phyloP scores from a whole-genome alignment of 768 basidiomycete species.

The Fistulinella prunicolor region DNA sequence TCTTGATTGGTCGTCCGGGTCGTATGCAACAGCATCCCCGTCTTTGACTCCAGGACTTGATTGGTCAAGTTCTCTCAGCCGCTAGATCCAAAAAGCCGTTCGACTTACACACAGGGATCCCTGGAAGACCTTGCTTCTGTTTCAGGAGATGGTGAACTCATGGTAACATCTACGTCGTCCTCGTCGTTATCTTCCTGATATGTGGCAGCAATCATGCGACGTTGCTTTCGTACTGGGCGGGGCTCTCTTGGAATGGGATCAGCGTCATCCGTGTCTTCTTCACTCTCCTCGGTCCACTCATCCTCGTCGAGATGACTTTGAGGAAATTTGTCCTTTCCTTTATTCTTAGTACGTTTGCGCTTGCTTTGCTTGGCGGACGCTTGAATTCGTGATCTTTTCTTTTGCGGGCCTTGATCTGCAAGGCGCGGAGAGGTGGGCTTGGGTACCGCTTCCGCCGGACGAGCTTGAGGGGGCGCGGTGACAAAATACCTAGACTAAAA shows the following conservation, averaged over 20 bases:
- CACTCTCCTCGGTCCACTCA: constrained; percentile 17
- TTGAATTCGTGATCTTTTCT: constrained; percentile 22
- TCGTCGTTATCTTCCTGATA: constrained; percentile 28
- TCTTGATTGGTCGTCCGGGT: not conserved
- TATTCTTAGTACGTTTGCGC: constrained; percentile 39
- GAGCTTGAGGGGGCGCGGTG: constrained; percentile 22
- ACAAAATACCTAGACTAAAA: constrained; percentile 43
- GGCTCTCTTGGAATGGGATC: constrained; percentile 11
- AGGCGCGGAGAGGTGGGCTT: constrained; percentile 8
- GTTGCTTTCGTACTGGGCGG: constrained; percentile 34
- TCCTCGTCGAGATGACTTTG: constrained; percentile 27
- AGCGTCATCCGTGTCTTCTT: constrained; percentile 15
- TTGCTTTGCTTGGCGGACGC: constrained; percentile 7
- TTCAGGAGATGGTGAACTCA: constrained; percentile 9
- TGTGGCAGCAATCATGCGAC: constrained; percentile 23
- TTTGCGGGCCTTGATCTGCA: constrained; percentile 1
- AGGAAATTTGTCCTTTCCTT: constrained; percentile 33
- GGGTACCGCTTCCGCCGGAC: constrained; percentile 17
- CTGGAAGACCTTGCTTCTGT: not conserved
- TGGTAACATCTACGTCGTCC: constrained; percentile 13
- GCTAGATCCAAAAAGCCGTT: not conserved
- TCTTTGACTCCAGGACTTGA: not conserved
- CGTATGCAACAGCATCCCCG: not conserved
- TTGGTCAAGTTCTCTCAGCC: constrained; percentile 1
- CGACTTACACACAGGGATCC: constrained; percentile 7